Percentiles rank a stretch among this genome's conserved stretches.
These are phyloP conservation scores for Aspergillus glaucus DNA, from an alignment of 2,329 filamentous ascomycete genomes.

Conservation along the genomic window DNA sequence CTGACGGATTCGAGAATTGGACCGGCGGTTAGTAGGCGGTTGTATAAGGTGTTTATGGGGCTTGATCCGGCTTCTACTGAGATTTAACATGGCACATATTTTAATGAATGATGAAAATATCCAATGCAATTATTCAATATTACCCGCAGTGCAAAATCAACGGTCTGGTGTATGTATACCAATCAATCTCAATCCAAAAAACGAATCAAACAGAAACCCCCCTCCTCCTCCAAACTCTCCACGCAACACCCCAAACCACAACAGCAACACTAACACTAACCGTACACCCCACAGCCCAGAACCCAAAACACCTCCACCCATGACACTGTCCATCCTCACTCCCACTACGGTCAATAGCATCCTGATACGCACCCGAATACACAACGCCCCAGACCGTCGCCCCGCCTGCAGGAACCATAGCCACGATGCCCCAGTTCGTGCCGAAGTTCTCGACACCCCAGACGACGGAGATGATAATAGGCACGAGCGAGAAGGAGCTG, in stretches of 20 bases:
- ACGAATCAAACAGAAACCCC: constrained; percentile 59
- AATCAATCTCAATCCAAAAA: background rate
- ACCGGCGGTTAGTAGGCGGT: constrained; percentile 41
- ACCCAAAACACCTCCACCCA: constrained; percentile 76
- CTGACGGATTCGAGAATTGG: constrained; percentile 42
- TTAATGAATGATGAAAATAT: no score
- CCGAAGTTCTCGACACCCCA: constrained; percentile 99
- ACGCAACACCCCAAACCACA: constrained; percentile 66
- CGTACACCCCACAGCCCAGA: constrained; percentile 72
- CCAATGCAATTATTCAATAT: no score
- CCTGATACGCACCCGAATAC: constrained; percentile 56
- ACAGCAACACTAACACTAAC: constrained; percentile 72
- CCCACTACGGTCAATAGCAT: constrained; percentile 36
- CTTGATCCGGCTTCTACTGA: constrained; percentile 41
- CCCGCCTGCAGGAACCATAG: constrained; percentile 81
- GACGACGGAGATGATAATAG: constrained; percentile 91
- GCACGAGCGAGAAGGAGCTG: constrained; percentile 79
- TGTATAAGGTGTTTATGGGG: constrained; percentile 47
- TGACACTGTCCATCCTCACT: constrained; percentile 61
- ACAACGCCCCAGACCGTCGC: constrained; percentile 84
- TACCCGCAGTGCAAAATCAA: no score
- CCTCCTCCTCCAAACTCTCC: constrained; percentile 75
- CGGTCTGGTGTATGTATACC: background rate
- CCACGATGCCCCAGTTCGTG: constrained; percentile 94
- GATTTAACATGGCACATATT: constrained; percentile 18